Percentiles rank a stretch among this genome's conserved stretches.
These are phyloP conservation scores for Arabidopsis lyrata DNA, from an alignment of 441 rosid genomes.

Conservation along the genomic window DNA sequence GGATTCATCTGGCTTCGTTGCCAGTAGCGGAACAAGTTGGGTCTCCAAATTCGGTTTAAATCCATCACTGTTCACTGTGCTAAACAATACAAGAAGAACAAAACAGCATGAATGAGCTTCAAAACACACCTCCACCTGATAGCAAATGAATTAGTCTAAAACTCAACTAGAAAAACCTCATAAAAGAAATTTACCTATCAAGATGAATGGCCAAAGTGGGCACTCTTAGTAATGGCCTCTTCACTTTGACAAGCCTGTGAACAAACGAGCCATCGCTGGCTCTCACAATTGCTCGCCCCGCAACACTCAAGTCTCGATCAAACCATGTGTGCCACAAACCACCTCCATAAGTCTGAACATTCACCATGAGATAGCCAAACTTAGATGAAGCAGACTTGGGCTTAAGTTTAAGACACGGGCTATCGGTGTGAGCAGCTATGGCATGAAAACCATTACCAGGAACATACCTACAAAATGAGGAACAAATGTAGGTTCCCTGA, in stretches of 20 bases:
- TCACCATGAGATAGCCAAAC: constrained; percentile 85
- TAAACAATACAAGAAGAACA: constrained; percentile 51
- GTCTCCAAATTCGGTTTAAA: constrained; percentile 95
- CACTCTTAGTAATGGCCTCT: constrained; percentile 80
- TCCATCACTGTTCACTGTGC: constrained; percentile 91
- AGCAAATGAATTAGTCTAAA: not conserved
- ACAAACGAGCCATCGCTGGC: constrained; percentile 68
- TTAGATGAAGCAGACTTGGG: constrained; percentile 89
- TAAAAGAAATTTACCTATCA: constrained; percentile 62
- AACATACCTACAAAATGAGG: constrained; percentile 66
- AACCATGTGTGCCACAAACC: constrained; percentile 99
- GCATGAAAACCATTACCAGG: constrained; percentile 86
- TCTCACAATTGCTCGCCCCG: constrained; percentile 87
- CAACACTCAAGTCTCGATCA: constrained; percentile 95
- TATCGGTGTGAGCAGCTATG: constrained; percentile 95
- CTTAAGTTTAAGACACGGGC: constrained; percentile 93
- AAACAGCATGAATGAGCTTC: constrained; percentile 35
- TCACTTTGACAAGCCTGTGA: constrained; percentile 86
- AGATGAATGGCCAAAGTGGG: constrained; percentile 97
- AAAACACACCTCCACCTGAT: constrained; percentile 6
- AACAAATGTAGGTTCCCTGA: constrained; percentile 32
- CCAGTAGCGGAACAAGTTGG: constrained; percentile 82
- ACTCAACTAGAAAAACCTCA: not conserved
- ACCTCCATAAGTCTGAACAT: constrained; percentile 95
- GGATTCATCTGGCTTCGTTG: constrained; percentile 64